Evolutionary conservation across 345 rosid genomes (phyloP).

Genomic region (Adansonia digitata): DNA sequence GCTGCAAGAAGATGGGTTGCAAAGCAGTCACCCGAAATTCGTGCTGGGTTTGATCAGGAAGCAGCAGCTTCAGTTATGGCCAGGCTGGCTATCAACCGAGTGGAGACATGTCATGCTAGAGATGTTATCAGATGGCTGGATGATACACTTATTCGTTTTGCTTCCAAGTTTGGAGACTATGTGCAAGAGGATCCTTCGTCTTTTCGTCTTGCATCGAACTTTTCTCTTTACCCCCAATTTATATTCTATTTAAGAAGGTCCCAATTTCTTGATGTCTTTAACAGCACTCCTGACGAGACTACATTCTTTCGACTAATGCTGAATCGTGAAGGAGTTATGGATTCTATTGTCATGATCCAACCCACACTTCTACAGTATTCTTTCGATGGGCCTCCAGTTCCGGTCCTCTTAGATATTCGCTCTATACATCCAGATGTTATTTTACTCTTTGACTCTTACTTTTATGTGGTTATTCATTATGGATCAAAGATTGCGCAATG

Average conservation of each 20-base stretch:
- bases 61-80: slow-evolving; percentile 94
- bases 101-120: slow-evolving; percentile 63
- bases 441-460: slow-evolving; percentile 86
- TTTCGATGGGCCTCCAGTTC: slow-evolving; percentile 90
- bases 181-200: slow-evolving; percentile 89
- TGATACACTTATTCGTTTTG: slow-evolving; percentile 64
- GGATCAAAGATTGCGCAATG: slow-evolving; percentile 91
- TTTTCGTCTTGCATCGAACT: slow-evolving; percentile 75
- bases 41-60: slow-evolving; percentile 93
- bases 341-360: slow-evolving; percentile 90
- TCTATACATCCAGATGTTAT: slow-evolving; percentile 72
- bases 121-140: slow-evolving; percentile 93
- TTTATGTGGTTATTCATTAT: slow-evolving; percentile 78
- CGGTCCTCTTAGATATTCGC: slow-evolving; percentile 86
- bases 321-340: slow-evolving; percentile 86
- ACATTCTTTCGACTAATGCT: slow-evolving; percentile 81
- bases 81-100: slow-evolving; percentile 76
- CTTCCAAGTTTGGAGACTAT: slow-evolving; percentile 88
- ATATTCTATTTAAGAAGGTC: slow-evolving; percentile 94
- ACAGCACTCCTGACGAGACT: slow-evolving; percentile 85
- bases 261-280: slow-evolving; percentile 91
- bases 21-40: slow-evolving; percentile 69
- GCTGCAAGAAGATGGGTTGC: slow-evolving; percentile 92
- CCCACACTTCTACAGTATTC: slow-evolving; percentile 89
- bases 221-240: slow-evolving; percentile 94